phyloP scores from a whole-genome alignment of 1,139 yeast genomes.

The Ogataea hybrid region DNA sequence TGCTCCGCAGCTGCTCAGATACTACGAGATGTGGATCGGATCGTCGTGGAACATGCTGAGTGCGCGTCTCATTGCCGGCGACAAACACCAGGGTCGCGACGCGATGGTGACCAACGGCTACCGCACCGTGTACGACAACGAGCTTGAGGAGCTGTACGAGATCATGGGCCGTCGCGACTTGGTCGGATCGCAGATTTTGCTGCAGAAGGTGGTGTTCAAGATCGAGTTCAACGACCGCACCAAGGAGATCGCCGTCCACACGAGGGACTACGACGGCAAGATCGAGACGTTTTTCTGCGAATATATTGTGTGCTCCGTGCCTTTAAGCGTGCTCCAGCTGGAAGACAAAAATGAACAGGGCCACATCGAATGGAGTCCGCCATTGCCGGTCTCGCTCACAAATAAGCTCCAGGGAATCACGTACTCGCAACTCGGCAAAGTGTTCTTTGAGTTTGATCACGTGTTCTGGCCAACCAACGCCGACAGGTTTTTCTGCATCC shows the following conservation, averaged over 20 bases:
- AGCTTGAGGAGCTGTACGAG: slow-evolving; percentile 42
- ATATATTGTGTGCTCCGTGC: slow-evolving; percentile 69
- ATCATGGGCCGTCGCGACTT: slow-evolving; percentile 14
- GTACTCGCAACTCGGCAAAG: slow-evolving; percentile 75
- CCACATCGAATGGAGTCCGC: slow-evolving; percentile 57
- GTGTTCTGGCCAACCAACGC: slow-evolving; percentile 61
- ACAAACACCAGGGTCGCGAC: slow-evolving; percentile 32
- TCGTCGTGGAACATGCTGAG: slow-evolving; percentile 59
- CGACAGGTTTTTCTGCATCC: slow-evolving; percentile 52
- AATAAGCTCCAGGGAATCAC: slow-evolving; percentile 47
- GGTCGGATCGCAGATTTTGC: slow-evolving; percentile 34
- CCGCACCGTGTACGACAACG: slow-evolving; percentile 48
- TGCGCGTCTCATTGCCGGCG: slow-evolving; percentile 24
- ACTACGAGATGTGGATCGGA: slow-evolving; percentile 76
- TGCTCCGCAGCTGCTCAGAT: slow-evolving; percentile 51
- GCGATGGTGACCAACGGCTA: slow-evolving; percentile 63
- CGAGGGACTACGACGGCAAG: slow-evolving; percentile 21
- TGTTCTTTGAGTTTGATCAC: slow-evolving; percentile 64
- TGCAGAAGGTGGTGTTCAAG: slow-evolving; percentile 46
- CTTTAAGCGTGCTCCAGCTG: slow-evolving; percentile 62
- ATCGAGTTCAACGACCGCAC: slow-evolving; percentile 36
- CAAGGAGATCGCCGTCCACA: slow-evolving; percentile 26
- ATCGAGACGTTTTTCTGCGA: slow-evolving; percentile 40
- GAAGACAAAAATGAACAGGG: slow-evolving; percentile 37
- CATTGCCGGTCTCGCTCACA: slow-evolving; percentile 47